Evolutionary conservation across 306 rosid species (phyloP), one percentile per base, ranked within the genome.

Genomic region (Castanea crenata): DNA sequence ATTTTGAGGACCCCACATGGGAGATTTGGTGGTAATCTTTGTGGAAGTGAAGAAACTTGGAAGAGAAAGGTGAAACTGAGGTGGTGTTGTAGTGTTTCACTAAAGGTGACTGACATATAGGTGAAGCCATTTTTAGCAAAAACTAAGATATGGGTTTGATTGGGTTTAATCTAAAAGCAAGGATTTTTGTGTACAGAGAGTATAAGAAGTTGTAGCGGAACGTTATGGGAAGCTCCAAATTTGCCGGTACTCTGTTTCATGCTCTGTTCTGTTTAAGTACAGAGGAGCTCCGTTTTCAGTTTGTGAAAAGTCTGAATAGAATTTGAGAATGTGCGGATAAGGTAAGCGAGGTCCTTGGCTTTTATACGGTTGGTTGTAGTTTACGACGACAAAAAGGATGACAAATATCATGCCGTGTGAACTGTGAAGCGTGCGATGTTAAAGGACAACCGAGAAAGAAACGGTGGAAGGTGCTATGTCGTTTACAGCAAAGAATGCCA

Each of bases 111-210:
- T 78, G 84, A 52, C 76, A 84, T 41, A 85, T 86, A 18, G 92
- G 76, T 0, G 86, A 56, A 57, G 88, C 88, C 98, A 94, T 91
- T 62, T 27, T 78, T 63, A 12, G 68, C 55, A 54, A 29, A 38
- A 68, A 74, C 12, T 29, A 41, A 46, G 79, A 75, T 32, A 25
- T 15, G 63, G 61, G 38, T n/a, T 31, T 44, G 74, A 70, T 11
- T 49, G 69, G 44, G 73, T 75, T 82, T 16, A 76, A 0, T 14
- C 35, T 77, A 16, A 64, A 32, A 72, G 57, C 46, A 49, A 78
- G 5, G 76, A 19, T 29, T 31, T 64, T 8, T 38, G 54, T 10
- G 16, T n/a, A 14, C 21, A 72, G 71, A 3, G 49, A 54, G 0
- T 56, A 61, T 56, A 35, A 81, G 79, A 54, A 77, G 11, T 70